Evolutionary conservation across 805 yeast species (phyloP), one percentile per base, ranked within the genome.

Genomic region (Pichia kluyveri): DNA sequence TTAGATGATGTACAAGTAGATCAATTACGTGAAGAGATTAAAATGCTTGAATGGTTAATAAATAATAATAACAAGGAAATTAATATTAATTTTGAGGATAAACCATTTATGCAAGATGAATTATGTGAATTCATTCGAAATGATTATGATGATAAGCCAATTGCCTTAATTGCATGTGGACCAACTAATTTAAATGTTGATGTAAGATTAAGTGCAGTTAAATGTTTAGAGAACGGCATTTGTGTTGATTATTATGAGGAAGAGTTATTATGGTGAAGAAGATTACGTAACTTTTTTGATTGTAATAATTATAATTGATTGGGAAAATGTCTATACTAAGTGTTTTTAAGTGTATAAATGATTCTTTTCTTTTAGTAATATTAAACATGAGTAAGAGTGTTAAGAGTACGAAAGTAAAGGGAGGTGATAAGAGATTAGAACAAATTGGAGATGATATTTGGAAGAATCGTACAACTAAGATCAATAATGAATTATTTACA

Each of bases 401-500:
- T 4, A 37, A n/a, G 31, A 44, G 10, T 17, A 40, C 46, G 48
- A 42, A 38, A 14, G 42, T 41, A 17, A 34, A 19, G 11, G 36
- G 32, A 10, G 37, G 37, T 15, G 37, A 34, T 9, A 34, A 34
- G 30, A 45, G 38, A 34, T 40, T 38, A 3, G 41, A 48, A 23
- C 43, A 71, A 17, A 69, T 79, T 18, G 91, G 95, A 32, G 98
- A 91, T 50, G 97, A 90, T 49, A 79, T 89, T 43, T 91, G 97
- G 96, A 88, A 86, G 66, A 83, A 79, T 60, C 77, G 77, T 55
- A 86, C 84, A 40, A 96, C 88, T 57, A 91, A 91, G 65, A 82
- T 91, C 50, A 93, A 90, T 62, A 83, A 96, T 2, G 99, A 93
- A 66, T 73, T 93, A 45, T 87, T 93, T 67, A 87, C 96, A n/a